Evolutionary conservation across 352 stramenopile species (phyloP), one percentile per base, ranked within the genome.

Genomic region (Plasmopara muralis): DNA sequence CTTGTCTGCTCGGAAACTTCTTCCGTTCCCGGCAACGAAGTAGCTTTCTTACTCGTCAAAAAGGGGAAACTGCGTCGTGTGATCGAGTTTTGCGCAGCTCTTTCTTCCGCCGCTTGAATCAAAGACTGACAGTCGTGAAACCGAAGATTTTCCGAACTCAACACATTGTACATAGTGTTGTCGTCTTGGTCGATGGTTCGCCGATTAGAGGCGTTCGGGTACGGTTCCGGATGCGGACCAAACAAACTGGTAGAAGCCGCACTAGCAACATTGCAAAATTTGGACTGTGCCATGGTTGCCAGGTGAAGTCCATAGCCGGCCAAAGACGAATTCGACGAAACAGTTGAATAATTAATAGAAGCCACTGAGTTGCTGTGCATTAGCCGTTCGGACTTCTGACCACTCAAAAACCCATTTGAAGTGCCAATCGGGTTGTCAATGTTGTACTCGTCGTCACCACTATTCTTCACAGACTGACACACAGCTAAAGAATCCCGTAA

Each of bases 281-380:
- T 76, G 9, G 67, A 64, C 16, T 69, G 60, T 9, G 60, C 62
- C 43, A 76, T 70, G 9, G 50, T 64, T 13, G 67, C 58, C 18
- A 77, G 15, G 29, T 77, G 68, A 25, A 70, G 61, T 15, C 65
- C 68, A 41, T 72, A 74, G 14, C 64, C 65, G 16, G 68, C 64
- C 41, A 74, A 41, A 9, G 68, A 77, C n/a, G 68, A 77, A 38
- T 20, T 72, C 9, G 68, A 74, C 29, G 68, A 77, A 25, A 77
- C 67, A 28, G 67, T 76, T 37, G 61, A 76, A 45, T 73, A 66
- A 28, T 76, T 76, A 14, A 73, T 54, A 3, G 67, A 76, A 37
- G 53, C 20, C 34, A 71, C 46, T 31, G 67, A 76, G 43, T 63
- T 73, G 54, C 64, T 64, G 44, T 65, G 63, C 53, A 68, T 59